Conservation (phyloP, 202 grass and related monocot species). For the Zoysia matrella region DNA sequence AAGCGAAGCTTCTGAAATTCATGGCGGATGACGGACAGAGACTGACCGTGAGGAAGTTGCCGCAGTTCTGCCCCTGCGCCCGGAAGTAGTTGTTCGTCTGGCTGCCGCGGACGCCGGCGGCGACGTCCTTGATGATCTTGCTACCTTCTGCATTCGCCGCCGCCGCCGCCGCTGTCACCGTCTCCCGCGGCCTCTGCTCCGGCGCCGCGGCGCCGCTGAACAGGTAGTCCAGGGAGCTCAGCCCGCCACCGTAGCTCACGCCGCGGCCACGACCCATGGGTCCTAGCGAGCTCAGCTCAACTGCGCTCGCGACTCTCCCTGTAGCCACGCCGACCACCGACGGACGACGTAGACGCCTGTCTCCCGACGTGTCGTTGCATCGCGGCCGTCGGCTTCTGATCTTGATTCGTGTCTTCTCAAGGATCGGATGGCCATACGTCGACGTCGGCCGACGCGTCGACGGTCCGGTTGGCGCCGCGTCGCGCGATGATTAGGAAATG, state of each 20-base stretch:
- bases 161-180: neutral
- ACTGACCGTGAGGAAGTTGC: too few relatives aligned
- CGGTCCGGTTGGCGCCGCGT: constrained; percentile 29
- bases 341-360: neutral
- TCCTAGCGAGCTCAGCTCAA: too few relatives aligned
- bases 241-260: constrained; percentile 61
- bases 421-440: neutral
- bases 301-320: too few relatives aligned
- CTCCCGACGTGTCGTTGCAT: too few relatives aligned
- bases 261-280: constrained; percentile 46
- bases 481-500: constrained; percentile 19
- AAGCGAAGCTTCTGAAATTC: too few relatives aligned
- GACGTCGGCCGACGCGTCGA: constrained; percentile 13
- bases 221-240: constrained; percentile 72
- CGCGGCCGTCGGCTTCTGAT: neutral
- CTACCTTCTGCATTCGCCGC: neutral
- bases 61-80: constrained; percentile 70
- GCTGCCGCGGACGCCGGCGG: constrained; percentile 53
- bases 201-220: constrained; percentile 46
- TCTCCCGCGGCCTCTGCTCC: constrained; percentile 29
- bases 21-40: too few relatives aligned
- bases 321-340: neutral
- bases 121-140: constrained; percentile 43
- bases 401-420: too few relatives aligned
- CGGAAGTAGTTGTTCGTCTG: constrained; percentile 75